These are phyloP conservation scores for Eucalyptus camaldulensis DNA, from an alignment of 345 rosid species.

Conservation along the genomic window DNA sequence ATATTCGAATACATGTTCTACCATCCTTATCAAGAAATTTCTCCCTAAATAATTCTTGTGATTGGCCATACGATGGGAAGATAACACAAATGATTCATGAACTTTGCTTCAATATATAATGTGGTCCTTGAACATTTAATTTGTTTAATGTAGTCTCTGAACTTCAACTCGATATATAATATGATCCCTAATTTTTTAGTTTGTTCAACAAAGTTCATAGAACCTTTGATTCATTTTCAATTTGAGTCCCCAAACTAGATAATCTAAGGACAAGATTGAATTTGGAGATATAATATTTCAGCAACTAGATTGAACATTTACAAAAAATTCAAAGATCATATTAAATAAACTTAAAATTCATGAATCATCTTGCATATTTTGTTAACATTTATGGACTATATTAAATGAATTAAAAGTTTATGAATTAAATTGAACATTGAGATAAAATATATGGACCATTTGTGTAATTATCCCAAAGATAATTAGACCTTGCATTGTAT, in stretches of 20 bases:
- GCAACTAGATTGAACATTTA: neutral
- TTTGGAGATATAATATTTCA: neutral
- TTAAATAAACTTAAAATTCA: too few species aligned
- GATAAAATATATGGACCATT: too few species aligned
- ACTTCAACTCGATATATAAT: too few species aligned
- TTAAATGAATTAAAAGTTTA: too few species aligned
- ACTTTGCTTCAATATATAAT: neutral
- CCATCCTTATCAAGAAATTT: neutral
- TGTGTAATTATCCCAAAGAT: neutral
- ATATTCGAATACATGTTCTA: neutral
- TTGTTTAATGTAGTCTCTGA: rapidly evolving
- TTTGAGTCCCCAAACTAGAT: neutral
- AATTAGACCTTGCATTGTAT: neutral
- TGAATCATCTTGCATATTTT: too few species aligned
- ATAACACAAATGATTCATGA: neutral
- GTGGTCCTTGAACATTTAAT: neutral
- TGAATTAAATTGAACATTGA: neutral
- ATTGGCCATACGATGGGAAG: neutral
- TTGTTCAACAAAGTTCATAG: neutral
- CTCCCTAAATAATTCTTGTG: neutral
- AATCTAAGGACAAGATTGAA: neutral
- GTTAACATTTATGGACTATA: neutral
- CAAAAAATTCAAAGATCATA: neutral
- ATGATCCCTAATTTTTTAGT: too few species aligned
- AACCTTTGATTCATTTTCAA: too few species aligned